A percentile compares a stretch with the other conserved stretches of the same genome.
These are phyloP conservation scores for Schizonepeta tenuifolia DNA, from an alignment of 257 asterid genomes.

Conservation along the genomic window DNA sequence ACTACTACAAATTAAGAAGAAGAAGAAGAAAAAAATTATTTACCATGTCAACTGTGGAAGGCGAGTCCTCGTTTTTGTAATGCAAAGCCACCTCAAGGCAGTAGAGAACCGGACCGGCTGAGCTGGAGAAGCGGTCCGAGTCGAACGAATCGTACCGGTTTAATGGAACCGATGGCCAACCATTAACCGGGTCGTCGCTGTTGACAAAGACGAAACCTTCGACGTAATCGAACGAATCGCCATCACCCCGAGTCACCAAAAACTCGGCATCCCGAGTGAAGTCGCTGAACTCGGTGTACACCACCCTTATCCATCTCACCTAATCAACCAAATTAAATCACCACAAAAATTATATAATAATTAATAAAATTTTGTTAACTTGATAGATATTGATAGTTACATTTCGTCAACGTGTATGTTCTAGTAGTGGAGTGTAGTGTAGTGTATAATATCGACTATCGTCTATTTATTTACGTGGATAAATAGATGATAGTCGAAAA, in stretches of 20 bases:
- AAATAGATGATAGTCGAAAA: too few species aligned
- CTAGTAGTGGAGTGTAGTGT: too few species aligned
- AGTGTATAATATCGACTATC: too few species aligned
- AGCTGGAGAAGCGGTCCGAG: slow-evolving; percentile 48
- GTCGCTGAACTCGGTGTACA: slow-evolving; percentile 76
- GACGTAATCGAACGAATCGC: slow-evolving; percentile 75
- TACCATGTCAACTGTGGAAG: slow-evolving; percentile 61
- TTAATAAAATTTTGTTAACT: background rate
- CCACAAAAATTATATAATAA: background rate
- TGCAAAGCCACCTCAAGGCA: slow-evolving; percentile 88
- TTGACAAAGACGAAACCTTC: slow-evolving; percentile 86
- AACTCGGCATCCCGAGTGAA: slow-evolving; percentile 80
- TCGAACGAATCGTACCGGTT: slow-evolving; percentile 50
- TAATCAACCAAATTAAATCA: slow-evolving; percentile 24
- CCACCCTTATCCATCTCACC: slow-evolving; percentile 97
- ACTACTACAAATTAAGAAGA: background rate
- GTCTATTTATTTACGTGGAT: background rate
- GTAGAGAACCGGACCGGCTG: slow-evolving; percentile 78
- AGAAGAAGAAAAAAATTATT: background rate
- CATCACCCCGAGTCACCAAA: slow-evolving; percentile 50
- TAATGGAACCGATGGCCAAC: slow-evolving; percentile 79
- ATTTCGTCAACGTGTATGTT: background rate
- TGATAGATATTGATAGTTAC: background rate
- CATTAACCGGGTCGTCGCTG: slow-evolving; percentile 76
- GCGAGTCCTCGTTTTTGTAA: slow-evolving; percentile 46